Evolutionary conservation across 1,284 basidiomycete genomes (phyloP).

Genomic region (Ceratobasidium sp.): DNA sequence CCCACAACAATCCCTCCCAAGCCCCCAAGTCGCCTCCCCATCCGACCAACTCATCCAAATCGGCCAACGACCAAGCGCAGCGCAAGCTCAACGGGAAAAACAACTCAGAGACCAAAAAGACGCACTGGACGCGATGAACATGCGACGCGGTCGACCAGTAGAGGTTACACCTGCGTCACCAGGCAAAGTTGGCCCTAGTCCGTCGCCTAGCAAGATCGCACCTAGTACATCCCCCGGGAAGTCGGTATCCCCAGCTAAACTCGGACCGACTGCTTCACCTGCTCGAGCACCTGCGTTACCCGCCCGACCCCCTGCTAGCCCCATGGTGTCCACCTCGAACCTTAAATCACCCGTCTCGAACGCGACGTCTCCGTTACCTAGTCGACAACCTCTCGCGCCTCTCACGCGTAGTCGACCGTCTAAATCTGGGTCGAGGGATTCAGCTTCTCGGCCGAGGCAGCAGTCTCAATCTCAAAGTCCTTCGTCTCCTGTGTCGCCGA

Average conservation of each 20-base stretch:
- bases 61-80: conserved; percentile 19
- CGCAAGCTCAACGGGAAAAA: conserved; percentile 8
- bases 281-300: background rate
- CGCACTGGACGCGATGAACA: conserved; percentile 37
- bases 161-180: background rate
- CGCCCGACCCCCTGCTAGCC: no score
- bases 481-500: background rate
- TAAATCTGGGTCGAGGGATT: conserved; percentile 39
- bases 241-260: background rate
- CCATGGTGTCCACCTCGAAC: background rate
- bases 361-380: conserved; percentile 10
- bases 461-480: conserved; percentile 2
- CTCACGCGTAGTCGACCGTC: conserved; percentile 31
- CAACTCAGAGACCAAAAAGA: conserved; percentile 43
- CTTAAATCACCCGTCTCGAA: conserved; percentile 3
- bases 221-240: background rate
- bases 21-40: conserved; percentile 28
- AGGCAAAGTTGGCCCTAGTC: background rate
- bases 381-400: conserved; percentile 36
- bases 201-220: background rate
- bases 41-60: conserved; percentile 37
- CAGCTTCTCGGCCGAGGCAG: background rate
- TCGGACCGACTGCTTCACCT: background rate
- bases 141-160: conserved; percentile 30
- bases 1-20: conserved; percentile 28